phyloP scores from a whole-genome alignment of 2,329 filamentous ascomycete genomes.

The Colletotrichum ledebouriae region DNA sequence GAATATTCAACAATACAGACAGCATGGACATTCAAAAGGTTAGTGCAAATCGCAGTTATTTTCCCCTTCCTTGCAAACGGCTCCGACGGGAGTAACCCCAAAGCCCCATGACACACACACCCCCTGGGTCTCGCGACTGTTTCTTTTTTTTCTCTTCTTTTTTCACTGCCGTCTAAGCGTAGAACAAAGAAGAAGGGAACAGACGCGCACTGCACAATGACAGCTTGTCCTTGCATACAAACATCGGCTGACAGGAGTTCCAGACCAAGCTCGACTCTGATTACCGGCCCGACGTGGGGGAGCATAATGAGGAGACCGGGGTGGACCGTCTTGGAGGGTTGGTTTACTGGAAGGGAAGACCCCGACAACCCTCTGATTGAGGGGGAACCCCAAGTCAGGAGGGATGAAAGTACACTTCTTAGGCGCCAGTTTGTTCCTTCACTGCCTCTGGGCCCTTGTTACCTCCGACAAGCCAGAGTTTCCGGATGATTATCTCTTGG shows the following conservation, averaged over 20 bases:
- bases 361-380: slow-evolving; percentile 11
- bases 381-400: not conserved
- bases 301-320: slow-evolving; percentile 16
- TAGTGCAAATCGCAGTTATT: slow-evolving; percentile 12
- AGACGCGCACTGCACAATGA: slow-evolving; percentile 4
- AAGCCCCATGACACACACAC: not conserved
- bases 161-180: not conserved
- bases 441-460: not conserved
- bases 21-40: slow-evolving; percentile 18
- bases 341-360: not conserved
- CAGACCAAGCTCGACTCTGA: slow-evolving; percentile 37
- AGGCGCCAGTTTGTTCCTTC: not conserved
- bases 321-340: not conserved
- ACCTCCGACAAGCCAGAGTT: slow-evolving; percentile 22
- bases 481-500: slow-evolving; percentile 14
- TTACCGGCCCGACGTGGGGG: slow-evolving; percentile 36
- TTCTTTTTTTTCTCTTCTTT: not conserved
- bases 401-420: not conserved
- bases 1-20: slow-evolving; percentile 7
- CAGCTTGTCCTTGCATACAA: slow-evolving; percentile 30
- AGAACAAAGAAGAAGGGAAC: not conserved
- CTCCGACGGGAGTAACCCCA: not conserved
- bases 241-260: slow-evolving; percentile 40
- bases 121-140: slow-evolving; percentile 11
- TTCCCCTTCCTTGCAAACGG: slow-evolving; percentile 13